Conservation (phyloP, 179 eudicot species). For the Spinacia oleracea region DNA sequence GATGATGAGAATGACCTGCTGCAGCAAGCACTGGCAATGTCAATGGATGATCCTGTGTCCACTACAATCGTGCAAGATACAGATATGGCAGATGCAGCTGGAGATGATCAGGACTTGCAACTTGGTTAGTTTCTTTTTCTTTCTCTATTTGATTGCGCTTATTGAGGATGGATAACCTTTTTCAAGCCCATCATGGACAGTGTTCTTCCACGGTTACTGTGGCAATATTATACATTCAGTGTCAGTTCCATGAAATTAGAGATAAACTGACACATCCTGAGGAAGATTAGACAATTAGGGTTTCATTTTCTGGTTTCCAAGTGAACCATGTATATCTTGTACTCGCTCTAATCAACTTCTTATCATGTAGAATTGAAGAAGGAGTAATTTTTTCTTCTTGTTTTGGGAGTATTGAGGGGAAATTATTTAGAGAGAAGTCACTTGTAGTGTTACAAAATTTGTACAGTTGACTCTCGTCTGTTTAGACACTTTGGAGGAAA, state of each 20-base stretch:
- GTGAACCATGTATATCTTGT: background rate
- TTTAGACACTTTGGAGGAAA: no score
- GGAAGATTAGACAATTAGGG: background rate
- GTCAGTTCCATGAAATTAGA: background rate
- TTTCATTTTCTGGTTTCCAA: background rate
- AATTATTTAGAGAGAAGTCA: background rate
- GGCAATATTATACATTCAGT: background rate
- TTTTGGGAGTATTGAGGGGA: background rate
- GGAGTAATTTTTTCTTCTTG: no score
- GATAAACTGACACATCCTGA: background rate
- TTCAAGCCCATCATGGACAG: background rate
- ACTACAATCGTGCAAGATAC: conserved; percentile 54
- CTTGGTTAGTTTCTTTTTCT: conserved; percentile 54
- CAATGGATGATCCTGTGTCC: conserved; percentile 90
- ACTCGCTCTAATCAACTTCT: background rate
- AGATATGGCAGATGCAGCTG: conserved; percentile 90
- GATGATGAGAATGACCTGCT: conserved; percentile 91
- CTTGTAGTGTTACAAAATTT: background rate
- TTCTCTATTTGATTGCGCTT: background rate
- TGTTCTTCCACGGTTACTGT: background rate
- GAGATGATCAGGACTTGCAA: conserved; percentile 82
- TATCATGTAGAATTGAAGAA: background rate
- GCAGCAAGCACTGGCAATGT: conserved; percentile 98
- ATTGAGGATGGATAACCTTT: background rate
- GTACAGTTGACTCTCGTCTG: no score